These are phyloP conservation scores for Angomonas ambiguus DNA, from an alignment of 208 protist genomes.

Conservation along the genomic window DNA sequence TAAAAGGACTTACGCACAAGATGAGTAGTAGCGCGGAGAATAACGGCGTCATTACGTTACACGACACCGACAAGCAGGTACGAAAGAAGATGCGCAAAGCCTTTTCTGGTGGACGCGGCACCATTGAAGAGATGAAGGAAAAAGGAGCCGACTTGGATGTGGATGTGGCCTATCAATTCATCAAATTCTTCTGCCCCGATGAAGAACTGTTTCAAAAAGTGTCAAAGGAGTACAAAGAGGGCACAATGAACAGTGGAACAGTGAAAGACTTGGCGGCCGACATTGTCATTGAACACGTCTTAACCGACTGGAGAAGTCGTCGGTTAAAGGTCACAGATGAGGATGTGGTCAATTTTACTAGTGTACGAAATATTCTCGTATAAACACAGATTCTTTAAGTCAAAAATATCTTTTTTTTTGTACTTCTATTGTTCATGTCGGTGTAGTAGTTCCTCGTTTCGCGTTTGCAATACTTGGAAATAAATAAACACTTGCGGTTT, in stretches of 20 bases:
- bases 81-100: conserved; percentile 95
- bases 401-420: conserved; percentile 10
- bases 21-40: conserved; percentile 94
- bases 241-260: conserved; percentile 69
- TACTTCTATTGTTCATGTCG: conserved; percentile 5
- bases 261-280: conserved; percentile 78
- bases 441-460: too few species aligned
- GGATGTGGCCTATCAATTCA: conserved; percentile 96
- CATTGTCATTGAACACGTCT: conserved; percentile 52
- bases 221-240: conserved; percentile 45
- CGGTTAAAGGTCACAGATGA: conserved; percentile 66
- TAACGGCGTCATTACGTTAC: conserved; percentile 94
- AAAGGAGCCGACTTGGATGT: conserved; percentile 91
- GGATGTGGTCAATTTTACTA: conserved; percentile 57
- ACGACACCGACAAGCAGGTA: conserved; percentile 94
- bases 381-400: conserved; percentile 16
- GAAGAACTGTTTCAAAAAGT: conserved; percentile 90
- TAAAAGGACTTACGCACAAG: conserved; percentile 95
- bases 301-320: conserved; percentile 57
- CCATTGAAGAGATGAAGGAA: conserved; percentile 93
- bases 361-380: conserved; percentile 73
- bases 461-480: background rate
- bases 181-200: conserved; percentile 96
- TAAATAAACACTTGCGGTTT: background rate
- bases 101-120: conserved; percentile 96